These are phyloP conservation scores for Fusarium bactridioides DNA, from an alignment of 2,329 filamentous ascomycete species.

Conservation along the genomic window DNA sequence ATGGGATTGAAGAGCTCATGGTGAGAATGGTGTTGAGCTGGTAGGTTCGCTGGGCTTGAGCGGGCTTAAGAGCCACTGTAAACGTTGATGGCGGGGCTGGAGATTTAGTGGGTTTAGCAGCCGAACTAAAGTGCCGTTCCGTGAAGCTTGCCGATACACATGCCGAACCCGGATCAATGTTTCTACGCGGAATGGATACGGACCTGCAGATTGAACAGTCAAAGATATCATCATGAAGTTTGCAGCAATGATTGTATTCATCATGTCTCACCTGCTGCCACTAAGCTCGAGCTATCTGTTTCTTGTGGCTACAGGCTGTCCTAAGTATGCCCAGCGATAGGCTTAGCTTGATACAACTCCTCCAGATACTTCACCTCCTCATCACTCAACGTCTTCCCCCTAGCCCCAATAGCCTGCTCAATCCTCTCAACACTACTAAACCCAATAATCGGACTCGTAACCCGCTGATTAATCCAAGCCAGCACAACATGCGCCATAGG, in stretches of 20 bases:
- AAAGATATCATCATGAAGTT: not conserved
- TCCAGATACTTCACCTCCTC: slow-evolving; percentile 22
- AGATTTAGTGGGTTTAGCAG: not conserved
- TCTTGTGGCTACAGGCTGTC: accelerated
- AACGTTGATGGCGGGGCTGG: not conserved
- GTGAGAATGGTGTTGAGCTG: not conserved
- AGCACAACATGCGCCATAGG: slow-evolving; percentile 30
- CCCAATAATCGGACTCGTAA: slow-evolving; percentile 25
- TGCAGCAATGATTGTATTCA: accelerated
- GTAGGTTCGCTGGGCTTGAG: not conserved
- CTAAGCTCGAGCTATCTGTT: accelerated
- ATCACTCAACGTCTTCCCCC: slow-evolving; percentile 6
- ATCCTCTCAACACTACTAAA: slow-evolving; percentile 31
- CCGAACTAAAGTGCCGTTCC: slow-evolving; percentile 11
- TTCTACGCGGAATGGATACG: not conserved
- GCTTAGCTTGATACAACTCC: slow-evolving; percentile 27
- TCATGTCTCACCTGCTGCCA: accelerated
- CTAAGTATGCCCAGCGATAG: slow-evolving; percentile 10
- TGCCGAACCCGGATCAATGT: not conserved
- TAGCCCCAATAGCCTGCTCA: slow-evolving; percentile 20
- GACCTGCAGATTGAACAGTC: too few relatives aligned
- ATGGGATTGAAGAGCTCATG: slow-evolving; percentile 5
- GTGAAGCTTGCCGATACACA: slow-evolving; percentile 3
- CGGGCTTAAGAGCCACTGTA: not conserved
- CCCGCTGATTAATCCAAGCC: slow-evolving; percentile 19